Percentiles rank a stretch among this genome's conserved stretches.
These are phyloP conservation scores for Crithidia thermophila DNA, from an alignment of 208 protist species.

Conservation along the genomic window DNA sequence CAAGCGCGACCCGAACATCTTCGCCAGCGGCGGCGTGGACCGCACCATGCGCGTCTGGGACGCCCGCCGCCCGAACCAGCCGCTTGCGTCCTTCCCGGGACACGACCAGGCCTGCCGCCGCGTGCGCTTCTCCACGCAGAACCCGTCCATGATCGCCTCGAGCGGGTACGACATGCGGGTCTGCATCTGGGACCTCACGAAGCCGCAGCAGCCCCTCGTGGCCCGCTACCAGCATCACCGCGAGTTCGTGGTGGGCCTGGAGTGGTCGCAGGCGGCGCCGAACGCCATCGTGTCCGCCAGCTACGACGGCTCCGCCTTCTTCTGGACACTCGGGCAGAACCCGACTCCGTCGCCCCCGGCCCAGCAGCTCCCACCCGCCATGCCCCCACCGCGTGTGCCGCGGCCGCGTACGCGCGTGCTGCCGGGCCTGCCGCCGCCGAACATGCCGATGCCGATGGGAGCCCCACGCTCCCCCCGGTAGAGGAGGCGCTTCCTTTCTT, in stretches of 20 bases:
- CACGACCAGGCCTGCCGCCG: conserved; percentile 90
- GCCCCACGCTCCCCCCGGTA: conserved; percentile 47
- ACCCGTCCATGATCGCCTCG: conserved; percentile 72
- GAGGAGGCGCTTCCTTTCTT: too few species aligned
- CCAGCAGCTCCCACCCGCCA: conserved; percentile 55
- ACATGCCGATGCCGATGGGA: conserved; percentile 46
- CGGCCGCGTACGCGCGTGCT: conserved; percentile 61
- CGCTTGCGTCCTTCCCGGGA: conserved; percentile 76
- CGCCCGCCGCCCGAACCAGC: conserved; percentile 69
- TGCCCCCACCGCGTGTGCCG: conserved; percentile 76
- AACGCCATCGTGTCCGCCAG: conserved; percentile 65
- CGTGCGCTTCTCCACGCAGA: conserved; percentile 83
- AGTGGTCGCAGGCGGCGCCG: conserved; percentile 78
- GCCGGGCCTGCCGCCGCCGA: conserved; percentile 57
- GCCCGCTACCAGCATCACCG: conserved; percentile 88
- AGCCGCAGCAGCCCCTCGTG: conserved; percentile 76
- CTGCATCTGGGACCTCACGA: conserved; percentile 86
- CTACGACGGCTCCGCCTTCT: conserved; percentile 81
- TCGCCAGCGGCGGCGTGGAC: conserved; percentile 88
- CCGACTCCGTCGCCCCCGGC: conserved; percentile 53
- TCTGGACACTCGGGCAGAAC: conserved; percentile 62
- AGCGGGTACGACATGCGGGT: conserved; percentile 91
- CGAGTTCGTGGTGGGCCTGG: conserved; percentile 89
- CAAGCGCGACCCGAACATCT: conserved; percentile 89
- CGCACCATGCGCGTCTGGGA: conserved; percentile 89